These are phyloP conservation scores for Cryptosporidium ryanae DNA, from an alignment of 169 alveolate genomes.

Conservation along the genomic window DNA sequence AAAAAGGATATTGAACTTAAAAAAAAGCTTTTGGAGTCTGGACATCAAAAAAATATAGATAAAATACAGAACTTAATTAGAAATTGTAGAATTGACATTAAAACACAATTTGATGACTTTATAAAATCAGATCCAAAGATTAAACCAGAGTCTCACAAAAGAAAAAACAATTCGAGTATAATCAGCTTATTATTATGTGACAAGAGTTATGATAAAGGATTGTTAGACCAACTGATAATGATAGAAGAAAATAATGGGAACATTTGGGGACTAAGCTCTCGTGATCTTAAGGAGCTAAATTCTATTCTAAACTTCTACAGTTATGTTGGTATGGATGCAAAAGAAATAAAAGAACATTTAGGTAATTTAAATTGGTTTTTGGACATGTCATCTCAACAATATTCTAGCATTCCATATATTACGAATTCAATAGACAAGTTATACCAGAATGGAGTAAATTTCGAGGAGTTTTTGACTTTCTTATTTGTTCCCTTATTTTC, in stretches of 20 bases:
- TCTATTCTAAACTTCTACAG: constrained; percentile 4
- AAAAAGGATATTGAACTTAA: constrained; percentile 23
- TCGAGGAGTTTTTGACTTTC: constrained; percentile 25
- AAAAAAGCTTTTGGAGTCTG: constrained; percentile 32
- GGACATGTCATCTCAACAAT: constrained; percentile 24
- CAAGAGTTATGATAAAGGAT: constrained; percentile 11
- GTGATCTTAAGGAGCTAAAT: constrained; percentile 53
- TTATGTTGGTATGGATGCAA: constrained; percentile 5
- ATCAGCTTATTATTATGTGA: constrained; percentile 46
- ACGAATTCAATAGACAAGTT: constrained; percentile 23
- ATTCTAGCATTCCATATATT: constrained; percentile 52
- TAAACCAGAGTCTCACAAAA: constrained; percentile 6
- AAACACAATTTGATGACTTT: not conserved
- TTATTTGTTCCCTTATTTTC: constrained; percentile 53
- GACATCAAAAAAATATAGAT: constrained; percentile 61
- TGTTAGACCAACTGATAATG: constrained; percentile 30
- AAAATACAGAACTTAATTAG: constrained; percentile 37
- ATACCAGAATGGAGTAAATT: not conserved
- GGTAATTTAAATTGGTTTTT: constrained; percentile 54
- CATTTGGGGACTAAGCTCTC: constrained; percentile 63
- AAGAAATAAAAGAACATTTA: constrained; percentile 27
- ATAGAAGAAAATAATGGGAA: constrained; percentile 69
- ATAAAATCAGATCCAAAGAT: not conserved
- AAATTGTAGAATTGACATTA: constrained; percentile 22
- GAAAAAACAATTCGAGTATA: constrained; percentile 37